Percentiles rank a stretch among this genome's conserved stretches.
These are phyloP conservation scores for Lachancea sp. DNA, from an alignment of 805 yeast species.

Conservation along the genomic window DNA sequence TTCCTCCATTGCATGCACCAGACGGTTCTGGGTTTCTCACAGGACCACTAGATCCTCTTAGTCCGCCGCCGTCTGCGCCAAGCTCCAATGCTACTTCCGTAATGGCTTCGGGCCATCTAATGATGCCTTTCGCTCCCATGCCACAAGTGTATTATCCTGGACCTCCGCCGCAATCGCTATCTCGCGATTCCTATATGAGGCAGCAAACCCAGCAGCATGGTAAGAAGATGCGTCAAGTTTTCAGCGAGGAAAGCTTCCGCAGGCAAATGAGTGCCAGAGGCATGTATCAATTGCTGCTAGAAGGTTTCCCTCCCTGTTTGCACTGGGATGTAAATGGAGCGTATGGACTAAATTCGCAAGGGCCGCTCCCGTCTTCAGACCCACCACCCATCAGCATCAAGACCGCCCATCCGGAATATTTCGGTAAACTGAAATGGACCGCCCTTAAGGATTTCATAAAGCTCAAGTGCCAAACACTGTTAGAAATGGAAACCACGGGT, in stretches of 20 bases:
- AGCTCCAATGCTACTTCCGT: slow-evolving; percentile 2
- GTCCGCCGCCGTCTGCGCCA: slow-evolving; percentile 2
- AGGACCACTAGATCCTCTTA: not conserved
- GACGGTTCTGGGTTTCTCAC: slow-evolving; percentile 1
- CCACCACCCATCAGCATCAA: slow-evolving; percentile 9
- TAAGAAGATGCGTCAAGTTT: slow-evolving; percentile 27
- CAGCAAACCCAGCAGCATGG: slow-evolving; percentile 11
- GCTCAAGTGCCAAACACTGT: slow-evolving; percentile 26
- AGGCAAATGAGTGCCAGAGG: slow-evolving; percentile 33
- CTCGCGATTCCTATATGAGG: slow-evolving; percentile 4
- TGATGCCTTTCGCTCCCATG: slow-evolving; percentile 10
- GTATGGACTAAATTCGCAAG: slow-evolving; percentile 5
- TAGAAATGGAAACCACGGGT: slow-evolving; percentile 13
- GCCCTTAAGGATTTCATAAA: slow-evolving; percentile 36
- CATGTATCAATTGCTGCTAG: slow-evolving; percentile 29
- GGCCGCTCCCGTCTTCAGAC: not conserved
- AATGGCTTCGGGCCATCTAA: slow-evolving; percentile 5
- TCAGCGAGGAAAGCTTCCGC: slow-evolving; percentile 30
- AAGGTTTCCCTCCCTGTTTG: slow-evolving; percentile 31
- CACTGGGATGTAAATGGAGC: slow-evolving; percentile 18
- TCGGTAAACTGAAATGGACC: slow-evolving; percentile 33
- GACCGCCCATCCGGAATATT: slow-evolving; percentile 24
- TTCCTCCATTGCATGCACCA: slow-evolving; percentile 16
- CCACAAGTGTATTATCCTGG: slow-evolving; percentile 6
- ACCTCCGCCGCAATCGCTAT: not conserved